phyloP scores from a whole-genome alignment of 2,329 filamentous ascomycete species.

The Exophiala sp. region DNA sequence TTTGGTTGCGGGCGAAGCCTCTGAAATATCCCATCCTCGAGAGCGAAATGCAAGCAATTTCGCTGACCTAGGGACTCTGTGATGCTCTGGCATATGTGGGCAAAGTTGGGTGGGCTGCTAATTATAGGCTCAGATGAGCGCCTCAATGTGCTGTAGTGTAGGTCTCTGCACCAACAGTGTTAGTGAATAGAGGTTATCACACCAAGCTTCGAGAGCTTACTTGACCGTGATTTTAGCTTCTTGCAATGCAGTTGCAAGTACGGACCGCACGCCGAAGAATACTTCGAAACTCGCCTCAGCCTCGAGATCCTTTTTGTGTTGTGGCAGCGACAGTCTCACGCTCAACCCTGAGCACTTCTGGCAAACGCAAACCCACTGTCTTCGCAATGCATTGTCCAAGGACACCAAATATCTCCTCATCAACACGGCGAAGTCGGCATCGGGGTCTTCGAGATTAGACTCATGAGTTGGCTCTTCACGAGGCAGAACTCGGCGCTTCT shows the following conservation, averaged over 20 bases:
- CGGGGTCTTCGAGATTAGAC: conserved; percentile 8
- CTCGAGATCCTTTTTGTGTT: conserved; percentile 4
- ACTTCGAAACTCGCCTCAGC: conserved; percentile 5
- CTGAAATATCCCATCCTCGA: conserved; percentile 8
- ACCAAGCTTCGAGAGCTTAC: conserved; percentile 1
- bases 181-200: conserved; percentile 1
- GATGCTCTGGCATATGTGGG: conserved; percentile 6
- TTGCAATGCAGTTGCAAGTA: conserved; percentile 2
- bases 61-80: conserved; percentile 7
- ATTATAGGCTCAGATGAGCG: conserved; percentile 3
- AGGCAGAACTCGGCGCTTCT: conserved; percentile 31
- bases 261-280: conserved; percentile 3
- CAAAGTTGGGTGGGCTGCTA: conserved; percentile 2
- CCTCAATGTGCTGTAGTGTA: conserved; percentile 1
- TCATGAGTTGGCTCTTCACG: conserved; percentile 27
- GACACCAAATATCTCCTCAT: conserved; percentile 30
- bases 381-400: conserved; percentile 28
- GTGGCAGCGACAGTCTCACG: conserved; percentile 4
- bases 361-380: conserved; percentile 26
- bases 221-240: conserved; percentile 2
- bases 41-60: conserved; percentile 11
- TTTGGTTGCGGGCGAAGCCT: conserved; percentile 8
- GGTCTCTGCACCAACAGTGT: conserved; percentile 1
- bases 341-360: conserved; percentile 4
- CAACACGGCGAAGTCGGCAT: conserved; percentile 28